Evolutionary conservation across 805 yeast genomes (phyloP), one percentile per base, ranked within the genome.

Genomic region (Myxozyma mucilagina): DNA sequence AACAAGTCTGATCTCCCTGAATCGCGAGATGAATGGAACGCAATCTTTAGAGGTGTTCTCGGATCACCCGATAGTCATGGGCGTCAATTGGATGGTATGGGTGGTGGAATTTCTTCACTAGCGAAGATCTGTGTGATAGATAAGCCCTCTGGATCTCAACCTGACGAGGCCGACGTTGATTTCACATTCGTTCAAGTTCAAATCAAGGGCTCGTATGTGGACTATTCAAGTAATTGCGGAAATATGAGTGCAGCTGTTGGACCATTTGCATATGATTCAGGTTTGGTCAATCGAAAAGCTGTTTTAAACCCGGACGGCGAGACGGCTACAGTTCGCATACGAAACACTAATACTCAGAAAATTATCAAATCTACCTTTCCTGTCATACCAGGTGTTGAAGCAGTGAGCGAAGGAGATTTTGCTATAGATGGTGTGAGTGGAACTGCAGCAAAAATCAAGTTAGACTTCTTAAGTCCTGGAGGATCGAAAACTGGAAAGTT

Each of bases 231-330:
- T 10, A 56, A 56, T 38, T 56, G 59, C 47, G 59, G 59, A 8
- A 56, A 56, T 24, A 56, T 56, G 59, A 56, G 54, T 20, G 54
- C 54, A n/a, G 59, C 59, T 9, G 16, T 56, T 11, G 59, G 59
- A 3, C 59, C 59, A 14, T 56, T 42, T 42, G 59, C 59, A 32
- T 48, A 48, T 31, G 59, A 56, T 29, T 31, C 34, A 24, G 54
- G 39, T 3, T 32, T 56, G 8, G 49, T 56, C 13, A 48, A 55
- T 16, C 53, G 53, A 3, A 18, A 24, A 11, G 35, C 53, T 10
- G 59, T 55, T 6, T n/a, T 16, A 4, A 48, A 55, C 14, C n/a
- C 36, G 9, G 59, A 41, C n/a, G 47, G 48, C n/a, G 41, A 53
- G 35, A 43, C 56, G 6, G 59, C 59, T 14, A 56, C 59, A 14